Conservation (phyloP, 2,329 filamentous ascomycete species). For the Phialophora chinensis region DNA sequence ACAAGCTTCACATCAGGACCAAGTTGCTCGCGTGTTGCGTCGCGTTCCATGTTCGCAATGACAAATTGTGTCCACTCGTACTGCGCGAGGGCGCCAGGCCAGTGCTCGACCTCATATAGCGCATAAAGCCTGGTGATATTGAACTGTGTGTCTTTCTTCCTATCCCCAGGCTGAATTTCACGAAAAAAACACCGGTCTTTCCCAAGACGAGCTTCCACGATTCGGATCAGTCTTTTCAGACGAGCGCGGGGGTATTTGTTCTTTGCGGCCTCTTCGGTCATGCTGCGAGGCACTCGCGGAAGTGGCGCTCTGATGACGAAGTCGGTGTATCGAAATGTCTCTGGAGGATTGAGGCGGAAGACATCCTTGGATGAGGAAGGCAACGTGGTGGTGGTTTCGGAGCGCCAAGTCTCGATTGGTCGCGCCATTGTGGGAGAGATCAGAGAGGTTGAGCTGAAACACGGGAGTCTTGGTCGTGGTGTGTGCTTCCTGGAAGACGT, state of each 20-base stretch:
- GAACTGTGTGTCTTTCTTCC: constrained; percentile 16
- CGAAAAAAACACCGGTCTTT: constrained; percentile 23
- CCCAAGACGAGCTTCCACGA: constrained; percentile 20
- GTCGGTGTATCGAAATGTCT: constrained; percentile 21
- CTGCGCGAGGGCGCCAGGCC: constrained; percentile 26
- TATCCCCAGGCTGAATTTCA: background rate
- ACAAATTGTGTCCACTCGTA: constrained; percentile 31
- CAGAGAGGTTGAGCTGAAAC: background rate
- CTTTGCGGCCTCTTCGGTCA: constrained; percentile 8
- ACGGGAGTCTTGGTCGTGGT: background rate
- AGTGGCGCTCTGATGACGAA: constrained; percentile 26
- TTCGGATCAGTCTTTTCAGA: constrained; percentile 13
- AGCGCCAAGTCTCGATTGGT: background rate
- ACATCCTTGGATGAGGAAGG: constrained; percentile 5
- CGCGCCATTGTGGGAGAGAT: background rate
- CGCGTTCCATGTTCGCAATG: constrained; percentile 29
- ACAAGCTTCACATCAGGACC: constrained; percentile 5
- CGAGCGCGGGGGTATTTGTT: constrained; percentile 15
- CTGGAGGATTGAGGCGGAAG: constrained; percentile 23
- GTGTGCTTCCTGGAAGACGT: background rate
- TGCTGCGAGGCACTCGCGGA: constrained; percentile 11
- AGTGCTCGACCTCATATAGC: constrained; percentile 31
- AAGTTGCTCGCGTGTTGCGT: constrained; percentile 9
- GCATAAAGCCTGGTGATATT: constrained; percentile 30
- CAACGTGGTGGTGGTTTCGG: constrained; percentile 4